phyloP scores from a whole-genome alignment of 768 basidiomycete species.

The Amanita pallidorosea region DNA sequence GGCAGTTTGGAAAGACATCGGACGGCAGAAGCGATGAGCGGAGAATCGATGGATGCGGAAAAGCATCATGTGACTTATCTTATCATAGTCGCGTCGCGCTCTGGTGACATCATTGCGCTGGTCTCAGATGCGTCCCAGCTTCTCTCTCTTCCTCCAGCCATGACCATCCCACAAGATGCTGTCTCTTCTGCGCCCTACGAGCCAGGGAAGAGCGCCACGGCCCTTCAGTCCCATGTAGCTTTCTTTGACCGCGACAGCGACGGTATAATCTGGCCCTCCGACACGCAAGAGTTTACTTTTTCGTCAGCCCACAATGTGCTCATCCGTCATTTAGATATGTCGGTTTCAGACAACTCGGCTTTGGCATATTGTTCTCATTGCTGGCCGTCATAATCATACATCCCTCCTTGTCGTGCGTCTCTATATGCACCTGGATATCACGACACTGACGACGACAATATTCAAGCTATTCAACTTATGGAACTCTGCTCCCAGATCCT shows the following conservation, averaged over 20 bases:
- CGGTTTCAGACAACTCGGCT: constrained; percentile 27
- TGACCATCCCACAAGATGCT: constrained; percentile 23
- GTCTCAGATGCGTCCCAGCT: not conserved
- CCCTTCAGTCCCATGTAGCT: constrained; percentile 30
- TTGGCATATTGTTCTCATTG: constrained; percentile 24
- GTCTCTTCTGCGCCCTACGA: constrained; percentile 19
- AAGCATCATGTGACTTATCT: constrained; percentile 15
- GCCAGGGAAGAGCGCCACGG: constrained; percentile 20
- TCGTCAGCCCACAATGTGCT: not conserved
- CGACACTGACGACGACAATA: not conserved
- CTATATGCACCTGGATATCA: not conserved
- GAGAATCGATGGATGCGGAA: constrained; percentile 26
- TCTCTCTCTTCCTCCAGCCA: constrained; percentile 5
- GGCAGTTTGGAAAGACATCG: constrained; percentile 45
- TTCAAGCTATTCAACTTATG: constrained; percentile 23
- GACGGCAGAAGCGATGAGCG: constrained; percentile 12
- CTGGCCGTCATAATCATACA: constrained; percentile 27
- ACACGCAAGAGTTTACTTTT: constrained; percentile 24
- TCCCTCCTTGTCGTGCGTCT: constrained; percentile 27
- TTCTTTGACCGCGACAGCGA: constrained; percentile 36
- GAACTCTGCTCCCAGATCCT: constrained; percentile 28
- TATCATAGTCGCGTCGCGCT: not conserved
- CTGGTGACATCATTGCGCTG: too few species aligned
- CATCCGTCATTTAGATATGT: constrained; percentile 15
- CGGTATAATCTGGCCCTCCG: constrained; percentile 33